Evolutionary conservation across 2,329 filamentous ascomycete genomes (phyloP).

Genomic region (Claviceps sp.): DNA sequence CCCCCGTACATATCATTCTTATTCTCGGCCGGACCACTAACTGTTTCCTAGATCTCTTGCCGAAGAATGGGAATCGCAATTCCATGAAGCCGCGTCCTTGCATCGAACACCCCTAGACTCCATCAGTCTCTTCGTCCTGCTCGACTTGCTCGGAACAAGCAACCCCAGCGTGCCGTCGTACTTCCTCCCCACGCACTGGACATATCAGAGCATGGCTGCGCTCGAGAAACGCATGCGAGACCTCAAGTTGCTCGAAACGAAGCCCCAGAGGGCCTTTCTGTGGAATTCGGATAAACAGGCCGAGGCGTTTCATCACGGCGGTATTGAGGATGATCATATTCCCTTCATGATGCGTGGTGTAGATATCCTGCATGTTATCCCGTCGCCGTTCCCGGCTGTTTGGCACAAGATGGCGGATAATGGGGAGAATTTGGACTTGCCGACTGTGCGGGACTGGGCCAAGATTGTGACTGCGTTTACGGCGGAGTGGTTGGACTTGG

Average conservation of each 20-base stretch:
- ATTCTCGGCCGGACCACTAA: no score
- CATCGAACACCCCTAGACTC: conserved; percentile 62
- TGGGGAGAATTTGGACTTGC: conserved; percentile 67
- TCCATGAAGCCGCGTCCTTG: conserved; percentile 58
- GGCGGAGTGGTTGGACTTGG: conserved; percentile 83
- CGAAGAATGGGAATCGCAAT: conserved; percentile 60
- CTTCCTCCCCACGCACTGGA: conserved; percentile 86
- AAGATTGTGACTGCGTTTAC: conserved; percentile 72
- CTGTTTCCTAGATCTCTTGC: conserved; percentile 47
- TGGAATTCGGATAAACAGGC: conserved; percentile 43
- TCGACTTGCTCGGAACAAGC: conserved; percentile 69
- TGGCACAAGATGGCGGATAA: conserved; percentile 85
- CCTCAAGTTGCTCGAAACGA: conserved; percentile 51
- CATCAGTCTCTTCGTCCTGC: conserved; percentile 80
- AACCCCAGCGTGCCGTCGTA: conserved; percentile 67
- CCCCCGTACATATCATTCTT: background rate
- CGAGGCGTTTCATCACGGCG: conserved; percentile 32
- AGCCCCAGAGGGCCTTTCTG: conserved; percentile 43
- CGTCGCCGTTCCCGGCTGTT: conserved; percentile 55
- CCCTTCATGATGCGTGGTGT: conserved; percentile 83
- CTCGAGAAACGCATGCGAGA: conserved; percentile 62
- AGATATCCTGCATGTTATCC: conserved; percentile 80
- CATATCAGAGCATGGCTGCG: conserved; percentile 62
- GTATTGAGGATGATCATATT: conserved; percentile 75
- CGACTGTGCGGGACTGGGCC: conserved; percentile 77